Evolutionary conservation across 371 early-diverging fungal species (phyloP).

Genomic region (Rhizopus delemar): DNA sequence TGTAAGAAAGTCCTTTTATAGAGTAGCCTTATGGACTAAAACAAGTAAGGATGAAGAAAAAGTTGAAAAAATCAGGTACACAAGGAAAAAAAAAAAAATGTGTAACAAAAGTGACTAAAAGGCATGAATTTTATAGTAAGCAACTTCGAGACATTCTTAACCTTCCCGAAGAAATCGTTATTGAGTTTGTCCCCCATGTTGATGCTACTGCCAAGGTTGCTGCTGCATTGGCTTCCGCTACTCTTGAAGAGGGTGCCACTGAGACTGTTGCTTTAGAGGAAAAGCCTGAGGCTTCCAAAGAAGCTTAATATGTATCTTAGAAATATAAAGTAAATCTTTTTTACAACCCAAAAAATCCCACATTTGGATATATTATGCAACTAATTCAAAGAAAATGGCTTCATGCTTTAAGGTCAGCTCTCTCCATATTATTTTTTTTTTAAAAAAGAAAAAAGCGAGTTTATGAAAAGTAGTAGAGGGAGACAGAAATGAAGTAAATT

Average conservation of each 20-base stretch:
- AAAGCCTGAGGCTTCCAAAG: constrained; percentile 3
- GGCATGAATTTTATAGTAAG: constrained; percentile 32
- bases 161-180: constrained; percentile 36
- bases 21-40: constrained; percentile 91
- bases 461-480: too few relatives aligned
- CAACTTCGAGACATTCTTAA: constrained; percentile 59
- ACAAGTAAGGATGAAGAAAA: constrained; percentile 68
- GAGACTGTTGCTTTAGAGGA: background rate
- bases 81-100: too few relatives aligned
- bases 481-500: too few relatives aligned
- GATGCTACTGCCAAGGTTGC: constrained; percentile 43
- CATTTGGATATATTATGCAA: too few relatives aligned
- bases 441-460: too few relatives aligned
- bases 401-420: too few relatives aligned
- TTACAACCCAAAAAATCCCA: too few relatives aligned
- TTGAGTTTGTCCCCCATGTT: constrained; percentile 52
- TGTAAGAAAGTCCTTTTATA: constrained; percentile 76
- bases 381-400: too few relatives aligned
- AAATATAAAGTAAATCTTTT: too few relatives aligned
- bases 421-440: too few relatives aligned
- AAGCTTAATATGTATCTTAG: constrained; percentile 2
- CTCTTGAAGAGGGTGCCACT: constrained; percentile 19
- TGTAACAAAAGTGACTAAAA: background rate
- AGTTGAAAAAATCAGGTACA: constrained; percentile 68
- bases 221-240: constrained; percentile 27